Evolutionary conservation across 106 monocot genomes (phyloP).

Genomic region (Dendrobium nobile): DNA sequence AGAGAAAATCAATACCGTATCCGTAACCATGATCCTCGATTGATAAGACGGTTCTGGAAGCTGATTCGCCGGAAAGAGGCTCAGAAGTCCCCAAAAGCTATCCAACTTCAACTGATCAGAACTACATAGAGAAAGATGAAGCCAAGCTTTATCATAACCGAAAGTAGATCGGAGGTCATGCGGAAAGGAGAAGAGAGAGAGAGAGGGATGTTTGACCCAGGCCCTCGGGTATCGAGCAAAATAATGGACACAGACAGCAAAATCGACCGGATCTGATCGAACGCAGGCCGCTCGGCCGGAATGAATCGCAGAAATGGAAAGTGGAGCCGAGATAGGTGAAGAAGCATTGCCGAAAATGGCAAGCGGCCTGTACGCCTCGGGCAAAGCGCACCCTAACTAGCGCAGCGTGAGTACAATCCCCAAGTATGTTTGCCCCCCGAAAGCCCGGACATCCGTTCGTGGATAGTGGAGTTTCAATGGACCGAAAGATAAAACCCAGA

Average conservation of each 20-base stretch:
- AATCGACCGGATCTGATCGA: slow-evolving; percentile 13
- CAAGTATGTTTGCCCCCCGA: neutral
- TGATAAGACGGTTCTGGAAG: slow-evolving; percentile 1
- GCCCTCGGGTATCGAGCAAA: slow-evolving; percentile 5
- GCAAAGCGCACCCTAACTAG: neutral
- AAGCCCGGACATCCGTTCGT: slow-evolving; percentile 2
- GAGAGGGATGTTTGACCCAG: neutral
- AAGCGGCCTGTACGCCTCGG: slow-evolving; percentile 9
- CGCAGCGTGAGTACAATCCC: neutral
- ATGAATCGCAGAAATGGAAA: slow-evolving; percentile 12
- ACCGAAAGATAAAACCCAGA: neutral
- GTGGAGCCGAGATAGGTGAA: neutral
- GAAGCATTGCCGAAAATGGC: slow-evolving; percentile 2
- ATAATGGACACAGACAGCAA: neutral
- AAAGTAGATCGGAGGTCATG: neutral
- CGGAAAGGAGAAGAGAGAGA: neutral
- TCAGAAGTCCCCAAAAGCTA: neutral
- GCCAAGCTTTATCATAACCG: neutral
- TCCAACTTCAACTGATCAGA: neutral
- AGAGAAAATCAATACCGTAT: neutral
- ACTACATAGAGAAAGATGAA: neutral
- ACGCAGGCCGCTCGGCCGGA: slow-evolving; percentile 5
- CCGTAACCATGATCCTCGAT: neutral
- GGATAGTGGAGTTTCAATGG: neutral
- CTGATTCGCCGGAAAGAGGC: neutral